Evolutionary conservation across 2,329 filamentous ascomycete genomes (phyloP), one percentile per base, ranked within the genome.

Genomic region (Fusarium duplospermum): DNA sequence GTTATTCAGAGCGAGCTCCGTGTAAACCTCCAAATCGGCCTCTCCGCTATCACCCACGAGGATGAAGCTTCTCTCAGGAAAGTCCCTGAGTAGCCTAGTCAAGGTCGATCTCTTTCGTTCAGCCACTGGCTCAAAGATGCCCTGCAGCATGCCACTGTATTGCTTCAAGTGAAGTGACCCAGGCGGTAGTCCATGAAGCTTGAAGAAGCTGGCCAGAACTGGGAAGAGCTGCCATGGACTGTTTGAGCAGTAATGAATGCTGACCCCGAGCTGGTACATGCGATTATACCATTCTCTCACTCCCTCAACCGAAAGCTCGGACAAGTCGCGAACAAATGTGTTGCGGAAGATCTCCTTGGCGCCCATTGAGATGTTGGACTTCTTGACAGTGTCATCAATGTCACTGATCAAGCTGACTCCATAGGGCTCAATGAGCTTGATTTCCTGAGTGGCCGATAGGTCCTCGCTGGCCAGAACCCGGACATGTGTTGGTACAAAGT

Each of bases 141-240:
- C 96, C 83, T 98, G 96, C 16, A 99, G 87, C 94, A 98, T 98
- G 57, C 97, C 96, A 70, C 91, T 94, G 82, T 99, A 99, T 75
- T 97, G 94, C 82, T 99, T 99, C 75, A 99, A 83, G 80, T 99
- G 97, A 75, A 98, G 93, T 0, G 96, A 98, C 0, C 96, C 97
- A 1, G 90, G 90, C 0, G 96, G 96, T 1, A 99, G 85, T 2
- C 93, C 93, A 8, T 93, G 93, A 45, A 93, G 84, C 73, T 92
- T 91, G 81, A 98, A 97, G 81, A 93, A 99, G 62, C 90, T 94
- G 6, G 94, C 93, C 13, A 99, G 86, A 3, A 98, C 91, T 0
- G 96, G 96, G 77, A 94, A 99, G 8, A 99, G 88, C 81, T 99
- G 97, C 97, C 97, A 99, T 1, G 96, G 96, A 60, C 96, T 97